A percentile compares a stretch with the other conserved stretches of the same genome.
These are phyloP conservation scores for Penicillium vulpinum DNA, from an alignment of 2,329 filamentous ascomycete genomes.

Conservation along the genomic window DNA sequence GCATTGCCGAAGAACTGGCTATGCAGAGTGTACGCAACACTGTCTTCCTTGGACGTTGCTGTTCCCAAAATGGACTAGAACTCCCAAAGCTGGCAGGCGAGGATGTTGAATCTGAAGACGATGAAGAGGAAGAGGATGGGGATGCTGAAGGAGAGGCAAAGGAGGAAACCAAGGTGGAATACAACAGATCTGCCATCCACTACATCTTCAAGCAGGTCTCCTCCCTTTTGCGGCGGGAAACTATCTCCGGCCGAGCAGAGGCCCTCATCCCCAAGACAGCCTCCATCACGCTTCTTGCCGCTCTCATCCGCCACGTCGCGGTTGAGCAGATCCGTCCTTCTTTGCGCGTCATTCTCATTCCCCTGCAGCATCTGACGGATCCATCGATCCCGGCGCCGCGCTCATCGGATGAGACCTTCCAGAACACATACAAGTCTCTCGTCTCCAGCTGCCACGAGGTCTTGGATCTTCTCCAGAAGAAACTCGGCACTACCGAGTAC, in stretches of 20 bases:
- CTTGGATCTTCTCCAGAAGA: constrained; percentile 80
- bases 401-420: constrained; percentile 70
- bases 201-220: constrained; percentile 79
- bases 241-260: constrained; percentile 59
- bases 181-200: constrained; percentile 57
- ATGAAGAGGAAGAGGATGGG: constrained; percentile 48
- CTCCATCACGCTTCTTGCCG: constrained; percentile 71
- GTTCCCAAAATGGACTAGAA: constrained; percentile 57
- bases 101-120: constrained; percentile 39
- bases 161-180: constrained; percentile 13
- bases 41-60: constrained; percentile 72
- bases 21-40: constrained; percentile 77
- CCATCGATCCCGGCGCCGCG: constrained; percentile 70
- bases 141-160: constrained; percentile 36
- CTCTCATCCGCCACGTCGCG: constrained; percentile 64
- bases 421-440: constrained; percentile 67
- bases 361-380: constrained; percentile 82
- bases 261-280: constrained; percentile 73
- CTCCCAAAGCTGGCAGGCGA: constrained; percentile 44
- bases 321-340: constrained; percentile 60
- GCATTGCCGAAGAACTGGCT: constrained; percentile 72
- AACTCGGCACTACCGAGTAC: constrained; percentile 77
- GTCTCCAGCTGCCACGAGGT: constrained; percentile 72
- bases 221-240: constrained; percentile 74
- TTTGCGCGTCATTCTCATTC: constrained; percentile 64